These are phyloP conservation scores for Warburgia ugandensis DNA, from an alignment of 164 flowering plant species.

Conservation along the genomic window DNA sequence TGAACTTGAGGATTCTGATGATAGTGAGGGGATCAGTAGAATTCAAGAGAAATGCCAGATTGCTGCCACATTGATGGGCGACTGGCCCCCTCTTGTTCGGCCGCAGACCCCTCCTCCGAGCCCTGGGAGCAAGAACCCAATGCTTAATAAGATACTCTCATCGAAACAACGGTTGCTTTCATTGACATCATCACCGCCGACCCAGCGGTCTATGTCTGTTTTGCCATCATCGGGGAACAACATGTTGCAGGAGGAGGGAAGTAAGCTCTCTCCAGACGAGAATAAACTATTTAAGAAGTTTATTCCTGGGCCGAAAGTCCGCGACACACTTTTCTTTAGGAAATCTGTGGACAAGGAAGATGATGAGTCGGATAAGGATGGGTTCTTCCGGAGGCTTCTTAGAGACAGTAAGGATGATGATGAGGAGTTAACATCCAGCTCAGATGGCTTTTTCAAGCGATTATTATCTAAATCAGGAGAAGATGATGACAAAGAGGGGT, in stretches of 20 bases:
- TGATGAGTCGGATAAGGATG: constrained; percentile 42
- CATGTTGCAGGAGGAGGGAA: constrained; percentile 44
- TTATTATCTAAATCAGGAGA: constrained; percentile 51
- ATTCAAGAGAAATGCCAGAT: constrained; percentile 97
- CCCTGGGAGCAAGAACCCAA: constrained; percentile 69
- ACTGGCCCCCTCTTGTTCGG: constrained; percentile 76
- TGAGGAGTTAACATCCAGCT: constrained; percentile 54
- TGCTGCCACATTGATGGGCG: constrained; percentile 92
- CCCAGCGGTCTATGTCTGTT: constrained; percentile 46
- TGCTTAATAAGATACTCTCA: constrained; percentile 65
- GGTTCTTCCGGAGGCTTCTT: constrained; percentile 38
- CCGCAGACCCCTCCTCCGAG: constrained; percentile 39
- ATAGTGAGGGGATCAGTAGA: constrained; percentile 90
- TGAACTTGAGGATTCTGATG: constrained; percentile 92
- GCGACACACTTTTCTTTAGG: constrained; percentile 29
- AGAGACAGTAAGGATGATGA: constrained; percentile 56
- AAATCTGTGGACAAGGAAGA: constrained; percentile 38
- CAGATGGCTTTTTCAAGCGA: constrained; percentile 83
- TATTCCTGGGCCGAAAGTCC: constrained; percentile 30
- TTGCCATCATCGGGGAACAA: constrained; percentile 40
- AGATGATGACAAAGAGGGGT: constrained; percentile 91
- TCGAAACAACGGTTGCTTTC: constrained; percentile 77
- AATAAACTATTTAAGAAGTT: constrained; percentile 43
- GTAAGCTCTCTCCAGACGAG: constrained; percentile 43
- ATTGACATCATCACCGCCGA: constrained; percentile 64